Evolutionary conservation across 768 basidiomycete genomes (phyloP), one percentile per base, ranked within the genome.

Genomic region (Podaxis sp.): DNA sequence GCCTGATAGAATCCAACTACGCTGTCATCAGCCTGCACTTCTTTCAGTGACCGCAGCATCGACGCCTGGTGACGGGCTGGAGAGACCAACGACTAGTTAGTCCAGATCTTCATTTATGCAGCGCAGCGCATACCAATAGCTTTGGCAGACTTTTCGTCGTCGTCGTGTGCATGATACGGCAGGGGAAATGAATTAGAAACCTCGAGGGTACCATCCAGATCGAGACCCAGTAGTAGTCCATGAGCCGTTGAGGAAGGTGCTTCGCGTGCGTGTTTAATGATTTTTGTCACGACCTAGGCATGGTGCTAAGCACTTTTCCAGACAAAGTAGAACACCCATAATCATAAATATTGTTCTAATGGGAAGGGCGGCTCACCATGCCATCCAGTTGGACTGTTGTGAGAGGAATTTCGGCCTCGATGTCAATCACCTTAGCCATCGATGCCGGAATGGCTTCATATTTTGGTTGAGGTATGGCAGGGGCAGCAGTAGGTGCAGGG

Each of bases 1-100:
- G 91, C 90, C 69, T 96, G 93, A 77, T 98, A 98, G 73, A 96
- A 93, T 40, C 95, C 95, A 58, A 97, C 89, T 36, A 95, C 85
- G 64, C 88, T 93, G 74, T 96, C 93, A 68, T 95, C 93, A 38
- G 88, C 86, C 68, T 91, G 89, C 57, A 95, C 94, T 71, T 95
- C 93, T 69, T 92, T 91, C 69, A 98, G 79, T 23, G 90, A 89
- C 59, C 90, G 86, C 50, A 95, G 78, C 91, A 95, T 92, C 60
- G 87, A 82, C 37, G 82, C 78, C 73, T 95, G 92, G 71, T 93
- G 94, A 48, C 91, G 89, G 58, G 81, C 89, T 92, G 68, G 52
- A 64, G 68, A 61, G 38, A 59, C 48, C 50, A 57, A 65, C 25
- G 50, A 55, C 55, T 61, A 55, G 57, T 64, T 62, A 64, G 55